These are phyloP conservation scores for Citeromyces hawaiiensis DNA, from an alignment of 1,139 yeast genomes.

Conservation along the genomic window DNA sequence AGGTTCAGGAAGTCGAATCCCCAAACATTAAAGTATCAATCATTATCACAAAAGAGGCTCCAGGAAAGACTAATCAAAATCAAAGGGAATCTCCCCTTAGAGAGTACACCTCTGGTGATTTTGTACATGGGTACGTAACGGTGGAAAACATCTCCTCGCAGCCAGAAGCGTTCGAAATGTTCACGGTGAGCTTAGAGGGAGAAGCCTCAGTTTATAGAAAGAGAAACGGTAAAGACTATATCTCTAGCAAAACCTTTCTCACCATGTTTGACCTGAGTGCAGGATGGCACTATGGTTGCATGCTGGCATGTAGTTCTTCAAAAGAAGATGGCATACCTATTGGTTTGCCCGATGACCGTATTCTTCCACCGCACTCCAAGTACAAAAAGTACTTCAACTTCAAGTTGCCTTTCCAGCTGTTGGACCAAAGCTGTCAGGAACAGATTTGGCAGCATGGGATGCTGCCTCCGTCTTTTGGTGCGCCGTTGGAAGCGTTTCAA, in stretches of 20 bases:
- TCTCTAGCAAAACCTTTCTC: constrained; percentile 21
- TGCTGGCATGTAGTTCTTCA: constrained; percentile 11
- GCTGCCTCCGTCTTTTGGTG: constrained; percentile 57
- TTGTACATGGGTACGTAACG: constrained; percentile 37
- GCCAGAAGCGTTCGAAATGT: constrained; percentile 38
- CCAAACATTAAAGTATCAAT: constrained; percentile 19
- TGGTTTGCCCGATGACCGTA: constrained; percentile 39
- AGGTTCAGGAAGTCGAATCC: constrained; percentile 16
- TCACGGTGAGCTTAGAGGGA: constrained; percentile 47
- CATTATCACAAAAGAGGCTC: constrained; percentile 21
- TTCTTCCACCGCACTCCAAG: constrained; percentile 32
- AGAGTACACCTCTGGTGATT: constrained; percentile 43
- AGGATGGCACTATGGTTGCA: constrained; percentile 23
- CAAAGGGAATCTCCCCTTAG: constrained; percentile 21
- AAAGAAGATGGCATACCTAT: constrained; percentile 30
- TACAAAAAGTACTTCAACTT: constrained; percentile 56
- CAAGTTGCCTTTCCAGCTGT: constrained; percentile 41
- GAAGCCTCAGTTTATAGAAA: constrained; percentile 17
- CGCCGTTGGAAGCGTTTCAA: constrained; percentile 17
- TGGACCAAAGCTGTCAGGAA: constrained; percentile 46
- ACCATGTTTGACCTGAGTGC: constrained; percentile 30
- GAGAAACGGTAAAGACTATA: constrained; percentile 10
- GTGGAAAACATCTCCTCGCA: constrained; percentile 27
- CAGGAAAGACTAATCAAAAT: constrained; percentile 14
- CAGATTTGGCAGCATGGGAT: constrained; percentile 33